Base-by-base conservation (phyloP, 306 rosid genomes). In the Vigna radiata region DNA sequence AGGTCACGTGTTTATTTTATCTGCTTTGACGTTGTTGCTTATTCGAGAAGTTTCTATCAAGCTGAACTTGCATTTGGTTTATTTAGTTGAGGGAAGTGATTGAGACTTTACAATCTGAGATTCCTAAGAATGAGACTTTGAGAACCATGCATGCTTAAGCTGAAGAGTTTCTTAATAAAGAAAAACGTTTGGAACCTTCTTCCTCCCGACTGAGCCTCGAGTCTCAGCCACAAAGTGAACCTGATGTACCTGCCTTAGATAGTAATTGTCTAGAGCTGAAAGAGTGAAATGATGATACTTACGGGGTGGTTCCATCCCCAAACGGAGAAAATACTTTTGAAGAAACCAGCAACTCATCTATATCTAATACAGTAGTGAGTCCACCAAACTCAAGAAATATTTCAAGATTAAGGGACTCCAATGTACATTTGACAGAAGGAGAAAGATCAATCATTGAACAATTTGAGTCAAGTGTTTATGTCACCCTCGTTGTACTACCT, bases 391-490 rank as follows among this genome's bases (percentile, higher is more conserved):
- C 89, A 39, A 88, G 77, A 73, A 79, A 71, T 49, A 60, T 76
- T 39, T 80, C 86, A 1, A 82, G 72, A 83, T 77, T 86, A 21
- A 49, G 44, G 0, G 86, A 82, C 11, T 21, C 82, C 18, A 65
- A 83, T 14, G 54, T 56, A 16, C 31, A 27, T 2, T 21, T 25
- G 71, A 70, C 41, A 7, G 87, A 84, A 46, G 88, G 79, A 75
- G 92, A 89, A 79, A 81, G 58, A 46, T 83, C 93, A 77, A 73
- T 85, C 64, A 84, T 88, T 29, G 99, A 96, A 81, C 93, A 88
- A 80, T 93, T 96, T 68, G 99, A 86, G 76, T 90, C 82, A 2
- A 97, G 99, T 49, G 98, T 96, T 72, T 96, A 86, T 76, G 85
- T 91, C 74, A 91, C 94, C 39, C 79, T 87, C 68, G 61, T 72